Conservation (phyloP, 2,329 filamentous ascomycete species). For the Aspergillus sp. region DNA sequence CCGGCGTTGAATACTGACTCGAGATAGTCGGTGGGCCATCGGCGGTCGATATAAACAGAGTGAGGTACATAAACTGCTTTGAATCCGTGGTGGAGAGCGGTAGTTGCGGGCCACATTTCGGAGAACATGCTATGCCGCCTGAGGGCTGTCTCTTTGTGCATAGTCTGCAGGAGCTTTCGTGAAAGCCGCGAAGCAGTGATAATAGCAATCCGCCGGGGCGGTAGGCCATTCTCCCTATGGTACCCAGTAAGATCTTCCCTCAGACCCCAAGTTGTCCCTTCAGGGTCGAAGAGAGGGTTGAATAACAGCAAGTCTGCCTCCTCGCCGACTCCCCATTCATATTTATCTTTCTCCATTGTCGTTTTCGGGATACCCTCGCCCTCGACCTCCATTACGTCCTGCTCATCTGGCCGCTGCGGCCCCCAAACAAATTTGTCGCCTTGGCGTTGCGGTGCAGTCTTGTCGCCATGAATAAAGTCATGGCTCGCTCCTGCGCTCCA, state of each 20-base stretch:
- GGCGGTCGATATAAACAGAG: slow-evolving; percentile 80
- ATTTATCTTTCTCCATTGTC: slow-evolving; percentile 74
- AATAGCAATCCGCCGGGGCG: slow-evolving; percentile 78
- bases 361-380: slow-evolving; percentile 73
- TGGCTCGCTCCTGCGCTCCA: slow-evolving; percentile 54
- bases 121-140: slow-evolving; percentile 89
- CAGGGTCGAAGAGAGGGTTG: slow-evolving; percentile 88
- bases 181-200: slow-evolving; percentile 86
- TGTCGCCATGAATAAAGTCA: slow-evolving; percentile 22
- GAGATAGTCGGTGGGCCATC: slow-evolving; percentile 78
- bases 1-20: slow-evolving; percentile 79
- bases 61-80: slow-evolving; percentile 92
- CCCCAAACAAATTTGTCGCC: slow-evolving; percentile 77
- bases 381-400: slow-evolving; percentile 71
- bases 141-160: slow-evolving; percentile 86
- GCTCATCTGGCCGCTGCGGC: slow-evolving; percentile 66
- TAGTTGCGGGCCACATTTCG: slow-evolving; percentile 92
- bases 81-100: slow-evolving; percentile 84
- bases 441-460: slow-evolving; percentile 32
- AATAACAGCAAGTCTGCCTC: slow-evolving; percentile 90
- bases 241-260: slow-evolving; percentile 82
- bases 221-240: slow-evolving; percentile 62
- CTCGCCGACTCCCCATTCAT: slow-evolving; percentile 84
- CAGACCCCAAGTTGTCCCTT: slow-evolving; percentile 80
- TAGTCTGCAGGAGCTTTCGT: slow-evolving; percentile 72